Percentiles rank a stretch among this genome's conserved stretches.
These are phyloP conservation scores for Cystobasidium pallidum DNA, from an alignment of 1,284 basidiomycete genomes.

Conservation along the genomic window DNA sequence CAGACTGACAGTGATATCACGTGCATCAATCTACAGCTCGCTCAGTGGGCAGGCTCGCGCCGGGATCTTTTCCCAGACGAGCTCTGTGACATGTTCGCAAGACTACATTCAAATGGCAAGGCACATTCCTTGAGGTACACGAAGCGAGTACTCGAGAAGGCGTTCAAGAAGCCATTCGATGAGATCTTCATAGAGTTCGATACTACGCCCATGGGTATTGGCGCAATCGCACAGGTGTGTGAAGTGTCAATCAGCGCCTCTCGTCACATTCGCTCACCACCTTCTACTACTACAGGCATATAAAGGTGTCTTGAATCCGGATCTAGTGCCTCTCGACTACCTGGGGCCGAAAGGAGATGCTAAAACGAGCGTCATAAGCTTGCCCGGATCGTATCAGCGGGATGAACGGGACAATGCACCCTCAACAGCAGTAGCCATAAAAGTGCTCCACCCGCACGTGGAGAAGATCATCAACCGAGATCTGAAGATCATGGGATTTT, in stretches of 20 bases:
- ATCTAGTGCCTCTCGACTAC: conserved; percentile 71
- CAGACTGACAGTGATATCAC: conserved; percentile 9
- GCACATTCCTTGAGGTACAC: conserved; percentile 84
- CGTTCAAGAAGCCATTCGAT: conserved; percentile 74
- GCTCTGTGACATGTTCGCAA: conserved; percentile 84
- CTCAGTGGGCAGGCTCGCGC: conserved; percentile 97
- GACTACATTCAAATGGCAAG: conserved; percentile 84
- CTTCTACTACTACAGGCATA: conserved; percentile 67
- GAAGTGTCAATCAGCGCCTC: too few species aligned
- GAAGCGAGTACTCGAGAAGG: conserved; percentile 75
- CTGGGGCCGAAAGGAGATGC: conserved; percentile 54
- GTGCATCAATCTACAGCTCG: conserved; percentile 64
- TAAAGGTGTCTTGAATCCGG: conserved; percentile 76
- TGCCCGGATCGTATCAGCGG: conserved; percentile 58
- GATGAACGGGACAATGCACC: conserved; percentile 62
- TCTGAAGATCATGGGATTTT: conserved; percentile 91
- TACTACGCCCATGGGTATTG: conserved; percentile 86
- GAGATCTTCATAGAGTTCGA: conserved; percentile 93
- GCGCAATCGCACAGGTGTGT: conserved; percentile 92
- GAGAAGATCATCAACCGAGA: conserved; percentile 81
- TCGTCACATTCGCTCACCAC: too few species aligned
- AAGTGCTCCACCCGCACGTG: conserved; percentile 88
- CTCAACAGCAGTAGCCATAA: conserved; percentile 87
- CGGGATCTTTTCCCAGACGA: conserved; percentile 90
- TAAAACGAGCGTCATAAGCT: conserved; percentile 65